phyloP scores from a whole-genome alignment of 768 basidiomycete genomes.

The Russula brevipes region DNA sequence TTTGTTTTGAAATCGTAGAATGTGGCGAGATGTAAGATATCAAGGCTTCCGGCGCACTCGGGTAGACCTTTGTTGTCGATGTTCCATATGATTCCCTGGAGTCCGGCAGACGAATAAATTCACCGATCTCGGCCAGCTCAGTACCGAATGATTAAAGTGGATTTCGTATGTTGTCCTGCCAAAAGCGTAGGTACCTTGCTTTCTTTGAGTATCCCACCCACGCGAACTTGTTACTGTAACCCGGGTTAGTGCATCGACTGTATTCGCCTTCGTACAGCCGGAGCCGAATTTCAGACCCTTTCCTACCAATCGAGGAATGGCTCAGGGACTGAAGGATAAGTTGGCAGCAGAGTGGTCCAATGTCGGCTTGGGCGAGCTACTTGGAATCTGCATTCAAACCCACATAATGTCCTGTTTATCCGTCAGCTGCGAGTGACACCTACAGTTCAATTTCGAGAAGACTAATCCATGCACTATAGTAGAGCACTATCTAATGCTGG shows the following conservation, averaged over 20 bases:
- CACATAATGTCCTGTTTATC: background rate
- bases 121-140: background rate
- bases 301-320: no score
- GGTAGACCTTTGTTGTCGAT: background rate
- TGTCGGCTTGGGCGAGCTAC: background rate
- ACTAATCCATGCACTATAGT: background rate
- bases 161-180: background rate
- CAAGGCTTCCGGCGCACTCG: background rate
- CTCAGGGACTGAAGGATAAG: background rate
- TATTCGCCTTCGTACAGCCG: background rate
- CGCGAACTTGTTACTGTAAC: background rate
- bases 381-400: background rate
- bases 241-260: background rate
- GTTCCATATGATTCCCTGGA: background rate
- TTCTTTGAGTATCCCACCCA: no score
- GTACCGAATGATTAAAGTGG: background rate
- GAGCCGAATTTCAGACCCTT: background rate
- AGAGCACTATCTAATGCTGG: background rate
- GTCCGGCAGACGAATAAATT: background rate
- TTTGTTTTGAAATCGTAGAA: slow-evolving; percentile 28
- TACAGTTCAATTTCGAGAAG: background rate
- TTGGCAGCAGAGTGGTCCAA: background rate
- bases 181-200: no score
- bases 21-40: slow-evolving; percentile 38
- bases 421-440: background rate